Conservation (phyloP, 2,329 filamentous ascomycete species). For the Venturia aucupariae region DNA sequence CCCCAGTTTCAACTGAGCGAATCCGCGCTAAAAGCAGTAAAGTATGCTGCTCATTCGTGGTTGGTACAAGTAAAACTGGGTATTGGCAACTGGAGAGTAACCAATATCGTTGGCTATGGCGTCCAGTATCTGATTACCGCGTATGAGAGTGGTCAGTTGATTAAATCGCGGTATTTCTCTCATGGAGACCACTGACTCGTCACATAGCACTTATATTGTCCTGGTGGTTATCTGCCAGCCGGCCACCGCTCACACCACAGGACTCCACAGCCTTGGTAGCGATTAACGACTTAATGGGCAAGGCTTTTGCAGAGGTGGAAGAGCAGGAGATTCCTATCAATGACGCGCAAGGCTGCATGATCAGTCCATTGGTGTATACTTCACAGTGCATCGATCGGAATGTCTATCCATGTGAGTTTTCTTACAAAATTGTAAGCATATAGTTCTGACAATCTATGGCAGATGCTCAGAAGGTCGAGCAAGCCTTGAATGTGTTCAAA, state of each 20-base stretch:
- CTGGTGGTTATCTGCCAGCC: slow-evolving; percentile 4
- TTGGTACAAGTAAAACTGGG: neutral
- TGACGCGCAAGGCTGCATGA: neutral
- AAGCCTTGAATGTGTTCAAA: neutral
- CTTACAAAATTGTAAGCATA: neutral
- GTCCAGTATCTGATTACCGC: neutral
- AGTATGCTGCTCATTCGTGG: neutral
- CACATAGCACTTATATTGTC: neutral
- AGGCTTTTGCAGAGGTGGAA: neutral
- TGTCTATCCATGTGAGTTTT: neutral
- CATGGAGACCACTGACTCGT: neutral
- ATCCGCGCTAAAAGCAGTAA: neutral
- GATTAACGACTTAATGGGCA: neutral
- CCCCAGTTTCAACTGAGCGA: neutral
- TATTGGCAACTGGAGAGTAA: neutral
- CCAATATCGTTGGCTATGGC: neutral
- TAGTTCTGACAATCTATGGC: neutral
- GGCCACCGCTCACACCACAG: neutral
- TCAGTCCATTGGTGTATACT: slow-evolving; percentile 3
- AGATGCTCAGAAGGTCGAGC: neutral
- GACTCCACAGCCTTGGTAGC: neutral
- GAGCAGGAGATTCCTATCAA: neutral
- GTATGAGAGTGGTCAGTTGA: slow-evolving; percentile 1
- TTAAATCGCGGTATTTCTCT: no score
- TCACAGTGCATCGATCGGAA: neutral